phyloP scores from a whole-genome alignment of 768 basidiomycete species.

The Boletus sp. region DNA sequence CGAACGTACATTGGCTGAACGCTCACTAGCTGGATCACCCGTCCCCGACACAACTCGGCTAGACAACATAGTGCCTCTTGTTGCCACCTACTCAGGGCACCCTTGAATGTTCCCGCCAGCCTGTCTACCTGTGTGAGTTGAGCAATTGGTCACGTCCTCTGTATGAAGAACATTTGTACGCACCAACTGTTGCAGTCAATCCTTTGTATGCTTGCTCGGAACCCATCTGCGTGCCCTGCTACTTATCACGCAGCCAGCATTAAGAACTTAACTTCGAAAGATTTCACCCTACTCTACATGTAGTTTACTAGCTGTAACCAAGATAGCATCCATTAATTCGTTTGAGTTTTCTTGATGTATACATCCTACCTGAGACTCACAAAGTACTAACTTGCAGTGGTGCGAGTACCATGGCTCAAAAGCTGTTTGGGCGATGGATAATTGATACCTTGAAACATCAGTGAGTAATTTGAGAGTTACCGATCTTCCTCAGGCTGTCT shows the following conservation, averaged over 20 bases:
- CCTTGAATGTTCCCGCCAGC: constrained; percentile 1
- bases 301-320: constrained; percentile 8
- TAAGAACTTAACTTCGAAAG: not conserved
- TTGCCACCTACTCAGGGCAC: constrained; percentile 22
- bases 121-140: not conserved
- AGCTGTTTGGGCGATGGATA: too few relatives aligned
- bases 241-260: not conserved
- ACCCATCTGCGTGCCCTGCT: not conserved
- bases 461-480: too few relatives aligned
- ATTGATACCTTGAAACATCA: too few relatives aligned
- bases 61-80: constrained; percentile 43
- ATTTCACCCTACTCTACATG: constrained; percentile 12
- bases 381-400: not conserved
- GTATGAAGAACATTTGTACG: not conserved
- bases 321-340: not conserved
- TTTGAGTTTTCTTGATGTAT: not conserved
- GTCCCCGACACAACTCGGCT: constrained; percentile 28
- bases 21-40: constrained; percentile 43
- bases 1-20: constrained; percentile 41
- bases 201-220: constrained; percentile 9
- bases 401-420: too few relatives aligned
- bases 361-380: not conserved
- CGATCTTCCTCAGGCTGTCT: too few relatives aligned
- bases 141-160: not conserved
- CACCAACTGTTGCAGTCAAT: constrained; percentile 3